Conservation (phyloP, 805 yeast species). For the Debaryomyces castellii region DNA sequence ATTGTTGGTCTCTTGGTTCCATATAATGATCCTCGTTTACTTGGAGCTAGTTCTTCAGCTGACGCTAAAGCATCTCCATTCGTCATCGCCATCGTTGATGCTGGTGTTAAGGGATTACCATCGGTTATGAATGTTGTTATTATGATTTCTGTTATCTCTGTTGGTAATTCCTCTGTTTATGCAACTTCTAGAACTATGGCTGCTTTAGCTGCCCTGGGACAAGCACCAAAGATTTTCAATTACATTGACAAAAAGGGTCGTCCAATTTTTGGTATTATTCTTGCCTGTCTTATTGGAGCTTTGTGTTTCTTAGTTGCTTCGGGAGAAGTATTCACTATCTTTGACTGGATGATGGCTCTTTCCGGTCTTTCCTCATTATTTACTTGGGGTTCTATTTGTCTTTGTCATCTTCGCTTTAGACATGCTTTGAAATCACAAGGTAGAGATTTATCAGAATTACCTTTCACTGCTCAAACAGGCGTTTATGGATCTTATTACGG, state of each 20-base stretch:
- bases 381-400: slow-evolving; percentile 40
- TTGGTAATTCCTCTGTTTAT: slow-evolving; percentile 72
- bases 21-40: slow-evolving; percentile 44
- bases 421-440: slow-evolving; percentile 35
- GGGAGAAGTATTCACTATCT: slow-evolving; percentile 27
- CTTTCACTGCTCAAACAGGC: slow-evolving; percentile 39
- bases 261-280: slow-evolving; percentile 37
- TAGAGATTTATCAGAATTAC: slow-evolving; percentile 33
- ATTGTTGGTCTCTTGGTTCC: slow-evolving; percentile 48
- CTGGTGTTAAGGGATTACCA: slow-evolving; percentile 65
- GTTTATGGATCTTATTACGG: slow-evolving; percentile 51
- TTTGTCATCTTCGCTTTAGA: slow-evolving; percentile 42
- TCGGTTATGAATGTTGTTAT: slow-evolving; percentile 74
- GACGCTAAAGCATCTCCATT: slow-evolving; percentile 67
- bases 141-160: slow-evolving; percentile 69
- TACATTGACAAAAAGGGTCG: slow-evolving; percentile 43
- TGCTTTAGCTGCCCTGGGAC: slow-evolving; percentile 67
- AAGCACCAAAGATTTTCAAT: slow-evolving; percentile 51
- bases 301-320: slow-evolving; percentile 62
- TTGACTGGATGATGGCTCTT: slow-evolving; percentile 41
- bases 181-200: slow-evolving; percentile 72
- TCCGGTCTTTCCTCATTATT: slow-evolving; percentile 42
- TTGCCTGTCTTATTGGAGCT: slow-evolving; percentile 36
- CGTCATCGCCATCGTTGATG: slow-evolving; percentile 65
- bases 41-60: slow-evolving; percentile 42